These are phyloP conservation scores for Aciculosporium take DNA, from an alignment of 2,329 filamentous ascomycete species.

Conservation along the genomic window DNA sequence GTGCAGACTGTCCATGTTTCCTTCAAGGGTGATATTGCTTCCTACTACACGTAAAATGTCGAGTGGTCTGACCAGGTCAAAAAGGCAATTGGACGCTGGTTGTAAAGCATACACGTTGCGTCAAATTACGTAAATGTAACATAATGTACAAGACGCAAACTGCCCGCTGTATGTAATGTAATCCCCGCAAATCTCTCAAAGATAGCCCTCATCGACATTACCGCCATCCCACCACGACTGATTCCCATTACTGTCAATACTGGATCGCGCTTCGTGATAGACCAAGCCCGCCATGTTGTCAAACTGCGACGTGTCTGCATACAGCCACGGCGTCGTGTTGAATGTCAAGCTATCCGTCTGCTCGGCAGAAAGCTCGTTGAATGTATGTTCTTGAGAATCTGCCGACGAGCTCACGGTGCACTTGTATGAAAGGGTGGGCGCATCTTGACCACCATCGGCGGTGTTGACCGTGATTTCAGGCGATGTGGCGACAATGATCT, in stretches of 20 bases:
- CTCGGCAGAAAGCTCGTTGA: constrained; percentile 18
- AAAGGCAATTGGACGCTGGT: no score
- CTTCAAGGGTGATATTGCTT: no score
- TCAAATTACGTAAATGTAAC: no score
- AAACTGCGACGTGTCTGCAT: constrained; percentile 27
- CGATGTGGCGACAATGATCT: constrained; percentile 36
- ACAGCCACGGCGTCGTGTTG: constrained; percentile 29
- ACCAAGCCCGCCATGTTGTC: constrained; percentile 23
- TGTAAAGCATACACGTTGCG: no score
- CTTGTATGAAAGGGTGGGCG: constrained; percentile 26
- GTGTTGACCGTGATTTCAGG: constrained; percentile 37
- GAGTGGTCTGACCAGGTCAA: no score
- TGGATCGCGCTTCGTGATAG: constrained; percentile 16
- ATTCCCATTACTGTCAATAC: constrained; percentile 12
- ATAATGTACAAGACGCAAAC: no score
- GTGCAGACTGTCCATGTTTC: no score
- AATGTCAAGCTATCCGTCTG: constrained; percentile 23
- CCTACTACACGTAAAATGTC: no score
- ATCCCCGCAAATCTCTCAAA: no score
- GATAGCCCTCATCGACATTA: constrained; percentile 23
- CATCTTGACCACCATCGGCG: constrained; percentile 34
- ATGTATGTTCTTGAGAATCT: constrained; percentile 12
- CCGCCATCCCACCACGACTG: constrained; percentile 27
- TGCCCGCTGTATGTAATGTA: no score
- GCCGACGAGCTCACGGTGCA: constrained; percentile 12